Base-by-base conservation (phyloP, 2,329 filamentous ascomycete genomes). In the Amauroascus verrucosus region DNA sequence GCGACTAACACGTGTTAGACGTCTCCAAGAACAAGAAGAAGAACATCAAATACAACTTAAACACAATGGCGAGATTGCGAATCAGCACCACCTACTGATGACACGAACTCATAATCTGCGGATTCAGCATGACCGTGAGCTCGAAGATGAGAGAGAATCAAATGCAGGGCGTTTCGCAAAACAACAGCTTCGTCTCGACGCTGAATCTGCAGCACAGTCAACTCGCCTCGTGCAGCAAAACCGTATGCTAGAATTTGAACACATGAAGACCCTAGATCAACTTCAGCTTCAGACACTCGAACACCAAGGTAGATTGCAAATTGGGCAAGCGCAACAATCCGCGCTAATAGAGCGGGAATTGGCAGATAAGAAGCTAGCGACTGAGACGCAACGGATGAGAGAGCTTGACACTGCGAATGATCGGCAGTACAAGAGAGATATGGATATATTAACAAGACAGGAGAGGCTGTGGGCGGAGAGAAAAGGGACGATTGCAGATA, bases 11-110 rank as follows among this genome's bases (percentile, higher is more conserved):
- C 56, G 56, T 26, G 24, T 51, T 9, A 53, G 43, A 49, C 54
- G 54, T 13, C 47, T 58, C 2, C 51, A 56, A 13, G 57, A 60
- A 41, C 51, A 57, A 50, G 54, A 56, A 35, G 58, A 60, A 51
- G 57, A 58, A 8, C 57, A 60, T 33, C 53, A 58, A 18, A 40
- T 57, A 37, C 45, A 54, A 2, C 48, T 58, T 1, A 47, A 41
- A 28, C 53, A 54, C 13, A 54, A 54, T 26, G 43, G 33, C 9
- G 57, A 58, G 14, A 37, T 51, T 30, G 57, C 54, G 8, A 49
- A 54, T 11, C 57, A 58, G 26, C 55, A 55, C 26, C 22, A 52
- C 3, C 37, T 48, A 13, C 32, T 57, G 44, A 53, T 52, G 43
- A 53, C 47, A n/a, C 48, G 51, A 4, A 41, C 54, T 2, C 58